Evolutionary conservation across 2,329 filamentous ascomycete genomes (phyloP).

Genomic region (Ramularia endophylla): DNA sequence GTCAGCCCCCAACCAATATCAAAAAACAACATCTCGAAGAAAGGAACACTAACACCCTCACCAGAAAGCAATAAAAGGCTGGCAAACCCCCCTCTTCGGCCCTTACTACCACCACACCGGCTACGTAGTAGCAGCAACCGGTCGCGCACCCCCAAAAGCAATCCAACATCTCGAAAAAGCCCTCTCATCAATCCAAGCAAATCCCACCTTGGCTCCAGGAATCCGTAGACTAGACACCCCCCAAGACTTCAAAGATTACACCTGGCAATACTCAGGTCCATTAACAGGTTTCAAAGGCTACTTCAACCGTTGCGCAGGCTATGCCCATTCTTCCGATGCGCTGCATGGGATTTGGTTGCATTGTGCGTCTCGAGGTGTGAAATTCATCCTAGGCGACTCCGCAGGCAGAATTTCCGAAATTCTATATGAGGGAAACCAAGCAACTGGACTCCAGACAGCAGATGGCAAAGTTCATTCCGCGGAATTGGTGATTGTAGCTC

Average conservation of each 20-base stretch:
- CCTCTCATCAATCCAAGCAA: slow-evolving; percentile 36
- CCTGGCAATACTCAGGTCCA: slow-evolving; percentile 46
- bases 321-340: slow-evolving; percentile 51
- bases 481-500: slow-evolving; percentile 44
- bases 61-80: slow-evolving; percentile 46
- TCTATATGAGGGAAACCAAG: slow-evolving; percentile 33
- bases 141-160: slow-evolving; percentile 44
- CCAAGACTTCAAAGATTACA: slow-evolving; percentile 38
- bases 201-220: slow-evolving; percentile 37
- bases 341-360: slow-evolving; percentile 44
- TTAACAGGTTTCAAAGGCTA: slow-evolving; percentile 54
- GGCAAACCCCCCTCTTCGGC: slow-evolving; percentile 49
- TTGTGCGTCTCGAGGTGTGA: slow-evolving; percentile 36
- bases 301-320: slow-evolving; percentile 52
- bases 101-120: slow-evolving; percentile 50
- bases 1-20: too few relatives aligned
- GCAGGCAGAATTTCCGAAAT: slow-evolving; percentile 37
- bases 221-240: slow-evolving; percentile 34
- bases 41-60: too few relatives aligned
- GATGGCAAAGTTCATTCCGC: slow-evolving; percentile 36
- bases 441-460: slow-evolving; percentile 35
- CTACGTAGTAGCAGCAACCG: slow-evolving; percentile 48
- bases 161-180: slow-evolving; percentile 41
- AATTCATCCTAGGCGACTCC: slow-evolving; percentile 40
- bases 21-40: too few relatives aligned